A percentile compares a stretch with the other conserved stretches of the same genome.
Conservation (phyloP, 768 basidiomycete species). For the Termitomyces sp. region DNA sequence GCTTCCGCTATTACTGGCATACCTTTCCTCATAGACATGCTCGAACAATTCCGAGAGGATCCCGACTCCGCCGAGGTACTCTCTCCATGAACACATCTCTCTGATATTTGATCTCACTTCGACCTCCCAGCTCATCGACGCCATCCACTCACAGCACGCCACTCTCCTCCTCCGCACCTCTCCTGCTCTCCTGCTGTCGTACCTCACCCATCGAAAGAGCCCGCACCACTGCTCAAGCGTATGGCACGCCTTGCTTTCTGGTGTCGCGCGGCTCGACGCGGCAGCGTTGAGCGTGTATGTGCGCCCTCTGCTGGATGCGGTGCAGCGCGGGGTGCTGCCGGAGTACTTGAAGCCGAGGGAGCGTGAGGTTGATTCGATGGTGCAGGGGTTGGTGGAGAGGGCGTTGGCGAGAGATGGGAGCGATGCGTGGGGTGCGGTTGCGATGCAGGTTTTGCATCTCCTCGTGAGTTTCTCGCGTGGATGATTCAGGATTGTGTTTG, state of each 20-base stretch:
- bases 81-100: background rate
- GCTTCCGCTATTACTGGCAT: background rate
- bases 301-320: conserved; percentile 34
- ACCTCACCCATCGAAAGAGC: conserved; percentile 40
- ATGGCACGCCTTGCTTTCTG: conserved; percentile 41
- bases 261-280: background rate
- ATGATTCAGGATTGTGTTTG: background rate
- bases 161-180: conserved; percentile 33
- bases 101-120: too few species aligned
- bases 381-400: conserved; percentile 33
- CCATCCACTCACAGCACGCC: conserved; percentile 31
- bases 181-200: conserved; percentile 43
- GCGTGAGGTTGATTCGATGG: conserved; percentile 39
- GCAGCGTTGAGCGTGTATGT: conserved; percentile 22
- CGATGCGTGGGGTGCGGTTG: conserved; percentile 20
- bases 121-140: conserved; percentile 50
- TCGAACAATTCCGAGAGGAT: conserved; percentile 49
- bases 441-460: conserved; percentile 34
- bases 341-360: conserved; percentile 36
- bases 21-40: conserved; percentile 32
- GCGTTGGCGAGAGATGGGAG: conserved; percentile 24
- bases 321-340: conserved; percentile 33
- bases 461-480: conserved; percentile 26
- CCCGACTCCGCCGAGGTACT: conserved; percentile 37
- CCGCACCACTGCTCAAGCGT: conserved; percentile 25